Evolutionary conservation across 352 stramenopile genomes (phyloP).

Genomic region (Pythium aquatile): DNA sequence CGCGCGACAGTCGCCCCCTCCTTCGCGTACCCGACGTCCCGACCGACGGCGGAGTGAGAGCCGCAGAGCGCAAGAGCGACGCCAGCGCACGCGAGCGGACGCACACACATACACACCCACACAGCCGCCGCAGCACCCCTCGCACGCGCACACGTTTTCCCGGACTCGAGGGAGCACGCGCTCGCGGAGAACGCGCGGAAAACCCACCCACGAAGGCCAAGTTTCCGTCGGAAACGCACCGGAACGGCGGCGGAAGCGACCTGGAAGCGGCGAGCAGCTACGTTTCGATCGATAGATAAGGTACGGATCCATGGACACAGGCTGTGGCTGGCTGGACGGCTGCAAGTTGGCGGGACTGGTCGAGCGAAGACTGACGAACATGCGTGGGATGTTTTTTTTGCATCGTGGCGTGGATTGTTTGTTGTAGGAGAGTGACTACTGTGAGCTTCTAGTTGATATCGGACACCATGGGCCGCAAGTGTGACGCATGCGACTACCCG

Average conservation of each 20-base stretch:
- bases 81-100: slow-evolving; percentile 4
- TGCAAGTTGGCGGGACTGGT: not conserved
- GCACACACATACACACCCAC: not conserved
- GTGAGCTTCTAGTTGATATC: not conserved
- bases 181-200: slow-evolving; percentile 4
- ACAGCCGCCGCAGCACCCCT: not conserved
- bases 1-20: slow-evolving; percentile 6
- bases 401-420: not conserved
- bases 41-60: not conserved
- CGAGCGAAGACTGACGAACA: not conserved
- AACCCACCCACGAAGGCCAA: not conserved
- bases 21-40: slow-evolving; percentile 1
- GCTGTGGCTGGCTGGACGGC: not conserved
- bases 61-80: slow-evolving; percentile 5
- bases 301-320: not conserved
- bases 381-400: not conserved
- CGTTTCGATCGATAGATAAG: slow-evolving; percentile 4
- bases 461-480: slow-evolving; percentile 7
- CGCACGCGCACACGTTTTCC: not conserved
- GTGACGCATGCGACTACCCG: not conserved
- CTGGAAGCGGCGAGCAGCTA: not conserved
- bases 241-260: slow-evolving; percentile 1
- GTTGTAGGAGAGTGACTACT: not conserved
- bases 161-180: not conserved
- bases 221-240: not conserved